Base-by-base conservation (phyloP, 2,329 filamentous ascomycete genomes). In the Fusarium chlamydosporum region DNA sequence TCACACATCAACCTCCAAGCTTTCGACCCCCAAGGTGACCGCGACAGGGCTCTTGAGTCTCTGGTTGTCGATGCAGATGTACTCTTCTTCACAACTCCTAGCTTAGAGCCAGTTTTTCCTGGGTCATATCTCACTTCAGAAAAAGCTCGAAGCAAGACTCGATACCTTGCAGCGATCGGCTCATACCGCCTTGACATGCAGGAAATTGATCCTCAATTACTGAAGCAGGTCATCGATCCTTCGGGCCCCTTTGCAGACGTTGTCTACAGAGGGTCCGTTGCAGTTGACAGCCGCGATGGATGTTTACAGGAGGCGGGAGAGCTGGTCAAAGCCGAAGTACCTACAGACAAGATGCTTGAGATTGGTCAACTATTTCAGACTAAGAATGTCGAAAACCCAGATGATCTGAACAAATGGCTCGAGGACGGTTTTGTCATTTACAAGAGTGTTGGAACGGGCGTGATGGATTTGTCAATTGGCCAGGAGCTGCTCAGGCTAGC, bases 391-490 rank as follows among this genome's bases (percentile, higher is more conserved):
- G 20, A 53, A 1, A 57, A 50, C 9, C 53, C 66, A 0, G 26
- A 18, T 3, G 70, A 67, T 20, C 67, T 91, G 67, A 80, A 81
- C 40, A 84, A 88, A 35, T 91, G 89, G 88, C 73, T 91, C 51
- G 82, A 85, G 63, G 82, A 80, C 46, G 90, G 89, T 0, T 89
- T 91, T 74, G 85, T 91, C 1, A 86, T 92, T 34, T 92, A 89
- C 74, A 92, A 92, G 82, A 87, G 87, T 68, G 89, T 92, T 4
- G 90, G 90, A 0, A 76, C 91, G 56, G 89, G 89, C 1, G 75
- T 92, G 63, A 91, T 91, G 88, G 90, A 92, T 78, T 79, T 92
- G 35, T 85, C 89, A 4, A 86, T 90, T 7, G 89, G 88, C 0
- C 80, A 81, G 29, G 84, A 89, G 70, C 70, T 91, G 59, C 81